Evolutionary conservation across 805 yeast species (phyloP), one percentile per base, ranked within the genome.

Genomic region (Ogataea trehalophila): DNA sequence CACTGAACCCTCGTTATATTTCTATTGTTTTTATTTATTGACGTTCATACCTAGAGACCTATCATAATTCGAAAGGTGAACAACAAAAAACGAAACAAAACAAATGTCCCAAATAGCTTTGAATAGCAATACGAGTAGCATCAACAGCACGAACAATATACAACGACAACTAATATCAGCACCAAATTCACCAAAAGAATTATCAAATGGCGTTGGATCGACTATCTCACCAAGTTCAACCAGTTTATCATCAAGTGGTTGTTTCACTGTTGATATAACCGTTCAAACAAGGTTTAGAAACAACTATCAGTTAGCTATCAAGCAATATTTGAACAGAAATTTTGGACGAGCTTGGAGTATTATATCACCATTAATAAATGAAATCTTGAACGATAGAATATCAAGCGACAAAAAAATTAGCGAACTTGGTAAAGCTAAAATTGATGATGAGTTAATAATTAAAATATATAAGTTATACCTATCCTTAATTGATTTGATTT

Each of bases 271-370:
- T 18, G 57, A 54, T 35, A 43, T 51, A 16, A 47, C 50, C 18
- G 22, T 31, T 6, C 54, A 56, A 20, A 49, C 51, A 4, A 52
- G 50, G 26, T 57, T 57, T 36, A 55, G 47, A 17, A 58, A 56
- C 42, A 54, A 55, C 35, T 72, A 65, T 53, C 72, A 72, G 45
- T 56, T 70, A 44, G 75, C 76, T 1, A 68, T 72, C 43, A 70
- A 68, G 49, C 68, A 66, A 50, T 73, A 72, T 49, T 52, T 73
- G 37, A 71, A 71, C 44, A 56, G 65, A 43, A 58, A 60, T 37
- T 66, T 66, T 44, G 45, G 45, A 20, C 46, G 54, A 11, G 57
- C 69, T 3, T 65, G 68, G 66, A 50, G 46, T 15, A 48, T 63
- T 6, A 48, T 56, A 7, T 33, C 38, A 17, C 60, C 63, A 2